Percentiles rank a stretch among this genome's conserved stretches.
phyloP scores from a whole-genome alignment of 345 rosid genomes.

The Murraya paniculata region DNA sequence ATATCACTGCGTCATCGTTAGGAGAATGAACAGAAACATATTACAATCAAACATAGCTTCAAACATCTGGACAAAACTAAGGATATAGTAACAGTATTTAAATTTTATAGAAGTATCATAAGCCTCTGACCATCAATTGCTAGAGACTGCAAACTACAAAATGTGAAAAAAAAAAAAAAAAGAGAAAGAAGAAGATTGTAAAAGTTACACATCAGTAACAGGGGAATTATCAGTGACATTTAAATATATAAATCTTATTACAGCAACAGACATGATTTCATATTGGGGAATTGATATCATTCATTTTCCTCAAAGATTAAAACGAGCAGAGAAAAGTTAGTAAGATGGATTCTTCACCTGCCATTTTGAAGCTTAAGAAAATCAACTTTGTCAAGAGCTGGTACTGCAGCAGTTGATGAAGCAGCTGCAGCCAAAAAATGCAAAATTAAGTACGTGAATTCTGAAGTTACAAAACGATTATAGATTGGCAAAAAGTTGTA shows the following conservation, averaged over 20 bases:
- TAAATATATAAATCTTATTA: neutral
- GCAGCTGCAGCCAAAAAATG: conserved; percentile 51
- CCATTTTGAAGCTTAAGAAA: conserved; percentile 97
- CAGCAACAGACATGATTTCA: neutral
- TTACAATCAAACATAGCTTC: neutral
- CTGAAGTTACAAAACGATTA: neutral
- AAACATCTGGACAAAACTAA: neutral
- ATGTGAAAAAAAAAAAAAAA: neutral
- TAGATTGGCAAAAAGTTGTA: neutral
- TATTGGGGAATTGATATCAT: neutral
- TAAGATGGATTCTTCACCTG: conserved; percentile 44
- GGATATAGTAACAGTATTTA: neutral
- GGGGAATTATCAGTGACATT: neutral
- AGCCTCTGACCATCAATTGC: neutral
- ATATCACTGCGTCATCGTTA: conserved; percentile 60
- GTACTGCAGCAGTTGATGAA: conserved; percentile 50
- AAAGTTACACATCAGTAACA: neutral
- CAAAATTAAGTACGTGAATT: conserved; percentile 16
- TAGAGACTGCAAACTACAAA: neutral
- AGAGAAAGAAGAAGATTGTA: too few species aligned
- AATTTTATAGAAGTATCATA: neutral
- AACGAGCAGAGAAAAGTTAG: neutral
- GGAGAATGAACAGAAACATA: neutral
- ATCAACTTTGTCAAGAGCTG: conserved; percentile 56
- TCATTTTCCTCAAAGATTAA: neutral